Conservation (phyloP, 2,329 filamentous ascomycete genomes). For the Gaeumannomyces tritici region DNA sequence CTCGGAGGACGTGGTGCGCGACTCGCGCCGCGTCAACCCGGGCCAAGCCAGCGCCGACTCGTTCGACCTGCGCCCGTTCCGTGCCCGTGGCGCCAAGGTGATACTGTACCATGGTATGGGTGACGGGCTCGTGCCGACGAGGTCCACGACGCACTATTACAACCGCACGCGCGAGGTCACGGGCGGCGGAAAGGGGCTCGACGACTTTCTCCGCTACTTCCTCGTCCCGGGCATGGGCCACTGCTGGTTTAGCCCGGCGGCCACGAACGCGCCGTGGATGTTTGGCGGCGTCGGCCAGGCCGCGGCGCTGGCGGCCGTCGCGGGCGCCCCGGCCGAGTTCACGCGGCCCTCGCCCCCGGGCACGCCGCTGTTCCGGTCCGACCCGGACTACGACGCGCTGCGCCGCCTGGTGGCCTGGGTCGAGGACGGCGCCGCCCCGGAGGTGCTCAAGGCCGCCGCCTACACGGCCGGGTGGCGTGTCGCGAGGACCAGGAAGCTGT, state of each 20-base stretch:
- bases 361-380: conserved; percentile 22
- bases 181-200: conserved; percentile 12
- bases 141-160: conserved; percentile 22
- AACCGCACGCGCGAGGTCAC: conserved; percentile 24
- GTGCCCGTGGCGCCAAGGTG: conserved; percentile 26
- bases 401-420: conserved; percentile 27
- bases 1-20: conserved; percentile 15
- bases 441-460: conserved; percentile 7
- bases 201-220: conserved; percentile 38
- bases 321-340: conserved; percentile 10
- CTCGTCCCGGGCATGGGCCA: conserved; percentile 40
- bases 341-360: conserved; percentile 9
- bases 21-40: conserved; percentile 16
- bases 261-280: conserved; percentile 22
- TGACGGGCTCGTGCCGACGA: conserved; percentile 24
- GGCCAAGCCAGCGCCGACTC: conserved; percentile 19
- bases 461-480: neutral
- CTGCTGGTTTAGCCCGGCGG: conserved; percentile 23
- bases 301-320: conserved; percentile 6
- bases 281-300: conserved; percentile 20
- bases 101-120: conserved; percentile 31
- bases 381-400: conserved; percentile 24
- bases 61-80: conserved; percentile 18
- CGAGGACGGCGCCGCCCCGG: conserved; percentile 17
- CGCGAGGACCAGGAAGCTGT: conserved; percentile 17